Conservation (phyloP, 1,139 yeast genomes). For the Chernovozyma sophiae-reginae region DNA sequence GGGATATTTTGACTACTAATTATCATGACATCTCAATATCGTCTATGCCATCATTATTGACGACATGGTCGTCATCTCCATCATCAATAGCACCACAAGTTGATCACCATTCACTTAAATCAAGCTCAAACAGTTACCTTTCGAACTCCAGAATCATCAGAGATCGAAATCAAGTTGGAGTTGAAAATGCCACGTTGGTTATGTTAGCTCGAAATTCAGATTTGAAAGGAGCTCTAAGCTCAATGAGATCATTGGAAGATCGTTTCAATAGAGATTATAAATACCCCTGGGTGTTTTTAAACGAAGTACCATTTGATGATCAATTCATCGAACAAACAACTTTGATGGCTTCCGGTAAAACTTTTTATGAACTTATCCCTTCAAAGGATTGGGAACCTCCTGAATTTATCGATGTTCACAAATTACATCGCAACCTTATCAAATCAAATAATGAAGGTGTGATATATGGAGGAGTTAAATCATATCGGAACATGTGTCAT, state of each 20-base stretch:
- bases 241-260: slow-evolving; percentile 45
- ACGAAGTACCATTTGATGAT: slow-evolving; percentile 39
- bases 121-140: slow-evolving; percentile 29
- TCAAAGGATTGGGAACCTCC: slow-evolving; percentile 43
- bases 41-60: too few relatives aligned
- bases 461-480: slow-evolving; percentile 37
- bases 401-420: slow-evolving; percentile 27
- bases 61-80: too few relatives aligned
- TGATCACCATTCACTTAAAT: slow-evolving; percentile 10
- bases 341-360: slow-evolving; percentile 79
- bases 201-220: slow-evolving; percentile 45
- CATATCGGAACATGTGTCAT: slow-evolving; percentile 48
- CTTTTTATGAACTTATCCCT: slow-evolving; percentile 46
- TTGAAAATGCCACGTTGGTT: slow-evolving; percentile 49
- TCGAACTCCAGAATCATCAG: neutral
- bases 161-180: slow-evolving; percentile 36
- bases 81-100: neutral
- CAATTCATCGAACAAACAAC: slow-evolving; percentile 54
- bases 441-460: slow-evolving; percentile 22
- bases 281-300: slow-evolving; percentile 46
- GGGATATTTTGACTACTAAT: too few relatives aligned
- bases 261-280: slow-evolving; percentile 42
- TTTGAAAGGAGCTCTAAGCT: slow-evolving; percentile 36
- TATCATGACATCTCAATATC: too few relatives aligned
- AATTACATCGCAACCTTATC: slow-evolving; percentile 22